phyloP scores from a whole-genome alignment of 2,329 filamentous ascomycete species.

The Beauveria scarabaeidicola region DNA sequence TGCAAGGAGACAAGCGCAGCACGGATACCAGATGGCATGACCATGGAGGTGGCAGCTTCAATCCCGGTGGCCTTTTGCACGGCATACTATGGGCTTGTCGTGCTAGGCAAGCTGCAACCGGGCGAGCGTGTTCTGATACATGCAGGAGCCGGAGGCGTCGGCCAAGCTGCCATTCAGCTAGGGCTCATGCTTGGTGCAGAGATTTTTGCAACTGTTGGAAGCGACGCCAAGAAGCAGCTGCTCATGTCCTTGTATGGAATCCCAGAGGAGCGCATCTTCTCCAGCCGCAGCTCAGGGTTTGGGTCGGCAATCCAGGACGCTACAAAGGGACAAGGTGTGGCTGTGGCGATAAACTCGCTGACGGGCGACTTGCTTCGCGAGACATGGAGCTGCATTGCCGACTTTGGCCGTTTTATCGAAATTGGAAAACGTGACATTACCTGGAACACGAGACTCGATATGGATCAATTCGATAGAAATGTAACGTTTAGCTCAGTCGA shows the following conservation, averaged over 20 bases:
- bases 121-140: constrained; percentile 33
- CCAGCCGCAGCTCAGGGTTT: constrained; percentile 19
- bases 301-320: constrained; percentile 16
- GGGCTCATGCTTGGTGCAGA: constrained; percentile 30
- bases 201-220: constrained; percentile 35
- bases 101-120: constrained; percentile 27
- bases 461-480: constrained; percentile 39
- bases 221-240: constrained; percentile 28
- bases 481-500: constrained; percentile 38
- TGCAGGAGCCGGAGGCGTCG: constrained; percentile 29
- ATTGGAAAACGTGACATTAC: constrained; percentile 31
- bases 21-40: constrained; percentile 28
- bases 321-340: constrained; percentile 48
- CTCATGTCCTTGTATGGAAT: constrained; percentile 30
- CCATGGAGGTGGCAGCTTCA: constrained; percentile 29
- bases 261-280: constrained; percentile 23
- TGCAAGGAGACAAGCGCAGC: constrained; percentile 26
- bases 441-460: constrained; percentile 35
- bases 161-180: constrained; percentile 31
- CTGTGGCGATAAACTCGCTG: constrained; percentile 55
- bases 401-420: constrained; percentile 39
- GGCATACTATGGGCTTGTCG: constrained; percentile 31
- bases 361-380: constrained; percentile 33
- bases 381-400: constrained; percentile 35
- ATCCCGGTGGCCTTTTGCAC: constrained; percentile 33